Percentiles rank a stretch among this genome's conserved stretches.
These are phyloP conservation scores for Raffaelea ambrosiae DNA, from an alignment of 2,329 filamentous ascomycete species.

Conservation along the genomic window DNA sequence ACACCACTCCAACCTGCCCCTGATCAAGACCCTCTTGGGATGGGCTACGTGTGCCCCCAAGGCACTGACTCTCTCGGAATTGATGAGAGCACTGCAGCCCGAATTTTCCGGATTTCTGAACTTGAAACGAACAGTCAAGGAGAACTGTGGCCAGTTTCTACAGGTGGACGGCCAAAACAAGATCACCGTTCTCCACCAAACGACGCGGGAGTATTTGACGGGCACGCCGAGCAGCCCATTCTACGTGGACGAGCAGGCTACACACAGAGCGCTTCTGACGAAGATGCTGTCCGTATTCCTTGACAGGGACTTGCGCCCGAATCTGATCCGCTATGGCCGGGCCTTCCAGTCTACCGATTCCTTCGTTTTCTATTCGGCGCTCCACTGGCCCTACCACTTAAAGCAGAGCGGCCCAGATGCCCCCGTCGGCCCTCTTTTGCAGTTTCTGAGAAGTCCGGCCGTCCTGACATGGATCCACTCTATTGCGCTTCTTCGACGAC, in stretches of 20 bases:
- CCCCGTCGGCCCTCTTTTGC: not conserved
- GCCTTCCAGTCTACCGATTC: not conserved
- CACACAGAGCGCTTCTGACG: not conserved
- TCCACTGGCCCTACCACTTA: not conserved
- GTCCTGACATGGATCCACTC: not conserved
- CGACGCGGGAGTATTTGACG: not conserved
- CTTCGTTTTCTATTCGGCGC: not conserved
- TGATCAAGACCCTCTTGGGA: not conserved
- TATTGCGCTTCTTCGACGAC: not conserved
- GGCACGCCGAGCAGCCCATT: not conserved
- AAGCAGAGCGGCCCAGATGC: too few species aligned
- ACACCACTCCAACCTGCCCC: not conserved
- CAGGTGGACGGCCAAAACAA: not conserved
- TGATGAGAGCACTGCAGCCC: not conserved
- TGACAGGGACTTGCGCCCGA: not conserved
- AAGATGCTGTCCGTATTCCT: not conserved
- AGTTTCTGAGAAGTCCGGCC: not conserved
- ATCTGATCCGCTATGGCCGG: not conserved
- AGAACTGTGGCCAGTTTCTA: not conserved
- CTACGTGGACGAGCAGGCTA: not conserved
- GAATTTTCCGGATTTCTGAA: not conserved
- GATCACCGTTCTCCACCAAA: not conserved
- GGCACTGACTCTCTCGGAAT: not conserved
- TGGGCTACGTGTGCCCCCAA: not conserved
- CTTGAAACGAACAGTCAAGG: not conserved